These are phyloP conservation scores for Fusarium sp. DNA, from an alignment of 2,329 filamentous ascomycete species.

Conservation along the genomic window DNA sequence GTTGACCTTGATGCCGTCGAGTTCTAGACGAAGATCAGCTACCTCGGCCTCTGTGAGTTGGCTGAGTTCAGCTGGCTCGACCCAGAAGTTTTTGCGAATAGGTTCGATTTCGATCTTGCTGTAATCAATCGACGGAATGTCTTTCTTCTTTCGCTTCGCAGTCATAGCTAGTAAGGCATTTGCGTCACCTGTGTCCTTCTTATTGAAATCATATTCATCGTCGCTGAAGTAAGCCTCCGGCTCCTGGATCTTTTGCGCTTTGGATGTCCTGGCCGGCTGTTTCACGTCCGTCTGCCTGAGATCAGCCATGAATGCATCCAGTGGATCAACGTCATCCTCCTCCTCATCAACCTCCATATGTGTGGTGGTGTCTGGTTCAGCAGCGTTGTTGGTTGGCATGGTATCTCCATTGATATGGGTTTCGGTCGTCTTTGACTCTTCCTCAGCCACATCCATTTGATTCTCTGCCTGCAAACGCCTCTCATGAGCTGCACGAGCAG, in stretches of 20 bases:
- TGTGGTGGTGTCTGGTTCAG: constrained; percentile 45
- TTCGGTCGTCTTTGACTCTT: constrained; percentile 40
- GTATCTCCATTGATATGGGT: constrained; percentile 43
- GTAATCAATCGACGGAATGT: constrained; percentile 89
- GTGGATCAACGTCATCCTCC: constrained; percentile 82
- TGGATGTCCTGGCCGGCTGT: constrained; percentile 42
- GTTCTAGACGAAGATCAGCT: constrained; percentile 80
- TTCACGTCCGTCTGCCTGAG: constrained; percentile 65
- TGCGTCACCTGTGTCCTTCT: constrained; percentile 58
- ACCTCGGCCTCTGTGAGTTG: constrained; percentile 88
- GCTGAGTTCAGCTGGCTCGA: constrained; percentile 84
- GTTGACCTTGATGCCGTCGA: constrained; percentile 95
- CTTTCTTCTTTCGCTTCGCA: constrained; percentile 87
- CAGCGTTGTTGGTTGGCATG: constrained; percentile 37
- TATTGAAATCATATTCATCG: constrained; percentile 71
- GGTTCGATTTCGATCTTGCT: constrained; percentile 84
- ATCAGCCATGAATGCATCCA: constrained; percentile 96
- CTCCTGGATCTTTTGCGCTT: constrained; percentile 66
- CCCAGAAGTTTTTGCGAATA: constrained; percentile 95
- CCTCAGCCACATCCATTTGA: constrained; percentile 56
- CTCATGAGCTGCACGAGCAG: constrained; percentile 85
- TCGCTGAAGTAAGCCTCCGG: constrained; percentile 91
- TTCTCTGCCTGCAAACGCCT: constrained; percentile 69
- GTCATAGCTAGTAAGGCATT: constrained; percentile 63
- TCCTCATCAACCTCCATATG: constrained; percentile 67